These are phyloP conservation scores for Trypanosoma vivax DNA, from an alignment of 208 protist genomes.

Conservation along the genomic window DNA sequence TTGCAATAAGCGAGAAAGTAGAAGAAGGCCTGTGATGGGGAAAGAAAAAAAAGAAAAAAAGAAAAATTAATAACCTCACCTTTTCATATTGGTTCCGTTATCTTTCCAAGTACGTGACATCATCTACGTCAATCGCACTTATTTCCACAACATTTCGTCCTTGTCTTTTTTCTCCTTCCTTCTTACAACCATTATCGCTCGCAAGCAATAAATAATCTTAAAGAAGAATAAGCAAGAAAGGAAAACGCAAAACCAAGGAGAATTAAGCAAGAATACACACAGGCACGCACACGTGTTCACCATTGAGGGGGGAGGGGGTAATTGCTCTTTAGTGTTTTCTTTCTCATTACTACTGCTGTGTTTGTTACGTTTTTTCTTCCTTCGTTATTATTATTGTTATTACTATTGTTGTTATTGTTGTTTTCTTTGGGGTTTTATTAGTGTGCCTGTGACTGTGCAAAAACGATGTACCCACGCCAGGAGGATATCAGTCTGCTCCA, in stretches of 20 bases:
- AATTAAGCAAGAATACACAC: too few relatives aligned
- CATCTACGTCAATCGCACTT: background rate
- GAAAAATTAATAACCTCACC: background rate
- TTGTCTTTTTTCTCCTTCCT: background rate
- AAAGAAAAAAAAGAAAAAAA: slow-evolving; percentile 6
- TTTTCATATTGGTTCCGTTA: too few relatives aligned
- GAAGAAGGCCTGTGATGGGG: background rate
- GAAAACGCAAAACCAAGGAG: too few relatives aligned
- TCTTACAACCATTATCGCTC: too few relatives aligned
- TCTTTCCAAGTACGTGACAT: background rate
- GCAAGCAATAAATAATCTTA: too few relatives aligned
- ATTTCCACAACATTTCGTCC: background rate
- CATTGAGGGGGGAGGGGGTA: background rate
- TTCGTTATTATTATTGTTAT: slow-evolving; percentile 20
- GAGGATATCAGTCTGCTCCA: slow-evolving; percentile 32
- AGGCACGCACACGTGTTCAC: too few relatives aligned
- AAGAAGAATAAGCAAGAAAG: too few relatives aligned
- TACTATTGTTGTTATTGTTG: slow-evolving; percentile 19
- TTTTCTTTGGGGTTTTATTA: slow-evolving; percentile 12
- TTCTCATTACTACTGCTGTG: background rate
- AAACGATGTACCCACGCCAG: slow-evolving; percentile 19
- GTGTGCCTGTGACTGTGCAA: slow-evolving; percentile 3
- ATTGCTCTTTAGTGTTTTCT: background rate
- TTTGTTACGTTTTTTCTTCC: slow-evolving; percentile 1
- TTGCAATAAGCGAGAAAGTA: background rate